Percentiles rank a stretch among this genome's conserved stretches.
Conservation (phyloP, 768 basidiomycete species). For the Kwoniella pini region DNA sequence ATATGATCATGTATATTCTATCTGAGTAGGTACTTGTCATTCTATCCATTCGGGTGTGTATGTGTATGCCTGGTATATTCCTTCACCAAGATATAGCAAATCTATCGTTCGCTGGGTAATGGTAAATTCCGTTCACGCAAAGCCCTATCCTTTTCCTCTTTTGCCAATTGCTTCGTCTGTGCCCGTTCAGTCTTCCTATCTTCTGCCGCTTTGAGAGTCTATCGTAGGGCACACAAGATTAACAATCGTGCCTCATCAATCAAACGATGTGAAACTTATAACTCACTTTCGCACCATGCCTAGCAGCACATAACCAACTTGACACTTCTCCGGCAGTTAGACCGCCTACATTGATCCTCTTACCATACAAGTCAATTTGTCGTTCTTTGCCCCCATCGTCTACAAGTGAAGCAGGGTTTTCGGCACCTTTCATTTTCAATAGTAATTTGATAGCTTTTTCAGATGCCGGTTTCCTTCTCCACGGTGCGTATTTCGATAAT, state of each 20-base stretch:
- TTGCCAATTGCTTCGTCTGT: conserved; percentile 6
- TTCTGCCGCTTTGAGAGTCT: conserved; percentile 11
- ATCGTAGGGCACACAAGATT: no score
- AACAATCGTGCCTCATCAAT: no score
- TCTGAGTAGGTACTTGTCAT: no score
- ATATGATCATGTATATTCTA: no score
- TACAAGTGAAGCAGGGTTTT: neutral
- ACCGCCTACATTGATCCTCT: neutral
- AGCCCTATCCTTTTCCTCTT: conserved; percentile 15
- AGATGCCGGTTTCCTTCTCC: conserved; percentile 36
- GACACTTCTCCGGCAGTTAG: conserved; percentile 30
- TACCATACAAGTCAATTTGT: conserved; percentile 7
- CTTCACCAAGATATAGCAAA: neutral
- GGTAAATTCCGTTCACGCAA: conserved; percentile 14
- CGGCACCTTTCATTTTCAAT: conserved; percentile 32
- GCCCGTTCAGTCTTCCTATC: conserved; percentile 3
- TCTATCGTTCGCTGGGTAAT: conserved; percentile 5
- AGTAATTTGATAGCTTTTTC: conserved; percentile 31
- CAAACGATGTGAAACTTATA: no score
- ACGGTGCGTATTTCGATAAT: conserved; percentile 42
- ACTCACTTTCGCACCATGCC: conserved; percentile 26
- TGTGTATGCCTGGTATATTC: neutral
- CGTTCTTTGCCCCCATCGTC: conserved; percentile 4
- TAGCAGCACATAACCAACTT: conserved; percentile 20
- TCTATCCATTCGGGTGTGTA: neutral